These are phyloP conservation scores for Penicillium arizonense DNA, from an alignment of 495 filamentous ascomycete genomes.

Conservation along the genomic window DNA sequence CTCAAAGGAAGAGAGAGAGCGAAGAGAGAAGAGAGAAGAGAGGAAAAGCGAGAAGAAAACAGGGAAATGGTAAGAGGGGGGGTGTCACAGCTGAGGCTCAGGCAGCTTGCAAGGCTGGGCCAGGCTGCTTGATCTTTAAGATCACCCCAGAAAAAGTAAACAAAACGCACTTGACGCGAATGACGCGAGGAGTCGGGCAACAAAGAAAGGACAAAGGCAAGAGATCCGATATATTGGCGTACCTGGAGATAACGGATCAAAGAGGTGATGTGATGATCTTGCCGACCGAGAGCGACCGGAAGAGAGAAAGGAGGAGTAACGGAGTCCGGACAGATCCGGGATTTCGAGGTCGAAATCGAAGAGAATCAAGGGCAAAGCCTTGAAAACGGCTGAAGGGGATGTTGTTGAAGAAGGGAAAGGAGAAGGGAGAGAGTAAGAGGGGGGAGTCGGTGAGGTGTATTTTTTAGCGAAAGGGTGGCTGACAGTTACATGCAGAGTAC, in stretches of 20 bases:
- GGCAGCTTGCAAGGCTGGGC: conserved; percentile 7
- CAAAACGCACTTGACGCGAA: not conserved
- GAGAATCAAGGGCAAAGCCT: conserved; percentile 40
- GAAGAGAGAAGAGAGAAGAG: not conserved
- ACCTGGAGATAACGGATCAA: conserved; percentile 9
- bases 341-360: conserved; percentile 4
- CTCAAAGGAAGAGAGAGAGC: not conserved
- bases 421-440: conserved; percentile 17
- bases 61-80: not conserved
- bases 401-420: conserved; percentile 12
- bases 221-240: not conserved
- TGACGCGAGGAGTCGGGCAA: not conserved
- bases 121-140: conserved; percentile 6
- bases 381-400: conserved; percentile 28
- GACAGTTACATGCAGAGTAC: conserved; percentile 18
- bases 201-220: not conserved
- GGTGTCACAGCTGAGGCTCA: conserved; percentile 6
- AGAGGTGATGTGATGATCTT: not conserved
- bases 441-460: conserved; percentile 32
- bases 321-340: not conserved
- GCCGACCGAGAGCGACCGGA: not conserved
- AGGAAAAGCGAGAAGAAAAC: not conserved
- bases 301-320: conserved; percentile 13
- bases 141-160: not conserved
- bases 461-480: conserved; percentile 29